Percentiles rank a stretch among this genome's conserved stretches.
These are phyloP conservation scores for Fusarium sp. DNA, from an alignment of 2,329 filamentous ascomycete species.

Conservation along the genomic window DNA sequence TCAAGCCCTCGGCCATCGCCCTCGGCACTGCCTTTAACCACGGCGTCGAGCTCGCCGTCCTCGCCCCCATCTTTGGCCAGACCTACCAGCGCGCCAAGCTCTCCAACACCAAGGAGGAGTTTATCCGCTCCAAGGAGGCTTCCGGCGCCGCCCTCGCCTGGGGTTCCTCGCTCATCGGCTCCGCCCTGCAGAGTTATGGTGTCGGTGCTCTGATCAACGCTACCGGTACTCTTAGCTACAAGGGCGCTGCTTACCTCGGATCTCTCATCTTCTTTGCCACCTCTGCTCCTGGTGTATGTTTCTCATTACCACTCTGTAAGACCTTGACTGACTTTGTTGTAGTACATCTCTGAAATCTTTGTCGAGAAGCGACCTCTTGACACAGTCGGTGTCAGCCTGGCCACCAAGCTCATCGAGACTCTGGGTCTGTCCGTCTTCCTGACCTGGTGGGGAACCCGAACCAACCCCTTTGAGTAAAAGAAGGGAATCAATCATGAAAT, in stretches of 20 bases:
- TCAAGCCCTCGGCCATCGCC: slow-evolving; percentile 98
- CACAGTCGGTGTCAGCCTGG: slow-evolving; percentile 85
- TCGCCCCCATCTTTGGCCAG: slow-evolving; percentile 91
- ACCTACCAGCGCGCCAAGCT: slow-evolving; percentile 93
- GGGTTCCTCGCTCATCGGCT: slow-evolving; percentile 91
- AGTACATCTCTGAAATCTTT: slow-evolving; percentile 89
- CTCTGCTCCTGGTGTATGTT: slow-evolving; percentile 82
- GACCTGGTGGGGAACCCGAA: slow-evolving; percentile 97
- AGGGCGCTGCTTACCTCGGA: slow-evolving; percentile 95
- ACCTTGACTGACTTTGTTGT: neutral
- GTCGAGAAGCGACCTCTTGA: slow-evolving; percentile 93
- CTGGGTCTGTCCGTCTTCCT: slow-evolving; percentile 91
- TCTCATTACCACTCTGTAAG: neutral
- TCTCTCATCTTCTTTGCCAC: slow-evolving; percentile 91
- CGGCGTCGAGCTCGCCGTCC: slow-evolving; percentile 86
- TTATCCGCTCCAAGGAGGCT: slow-evolving; percentile 92
- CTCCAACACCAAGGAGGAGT: slow-evolving; percentile 96
- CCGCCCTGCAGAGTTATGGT: slow-evolving; percentile 88
- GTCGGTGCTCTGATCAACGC: slow-evolving; percentile 93
- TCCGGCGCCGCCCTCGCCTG: slow-evolving; percentile 87
- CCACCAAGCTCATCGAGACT: slow-evolving; percentile 91
- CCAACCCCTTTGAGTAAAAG: slow-evolving; percentile 86
- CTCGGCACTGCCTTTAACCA: slow-evolving; percentile 97
- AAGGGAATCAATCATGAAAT: slow-evolving; percentile 27
- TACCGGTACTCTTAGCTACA: slow-evolving; percentile 94